A percentile compares a stretch with the other conserved stretches of the same genome.
Conservation (phyloP, 2,329 filamentous ascomycete genomes). For the Coleophoma crateriformis region DNA sequence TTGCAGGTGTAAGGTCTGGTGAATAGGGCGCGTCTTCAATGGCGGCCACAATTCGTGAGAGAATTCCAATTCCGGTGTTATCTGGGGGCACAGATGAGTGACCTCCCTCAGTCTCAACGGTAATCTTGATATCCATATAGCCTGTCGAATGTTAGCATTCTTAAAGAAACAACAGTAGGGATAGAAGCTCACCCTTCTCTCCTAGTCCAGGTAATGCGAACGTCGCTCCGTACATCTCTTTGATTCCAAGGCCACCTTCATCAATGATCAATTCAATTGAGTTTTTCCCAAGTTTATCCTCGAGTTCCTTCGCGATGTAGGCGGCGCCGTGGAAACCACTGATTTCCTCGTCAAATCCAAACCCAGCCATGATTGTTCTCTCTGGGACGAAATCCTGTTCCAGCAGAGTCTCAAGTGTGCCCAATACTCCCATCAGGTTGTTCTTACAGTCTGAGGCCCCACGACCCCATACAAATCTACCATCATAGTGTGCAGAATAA, state of each 20-base stretch:
- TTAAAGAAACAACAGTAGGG: too few relatives aligned
- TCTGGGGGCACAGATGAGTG: slow-evolving; percentile 55
- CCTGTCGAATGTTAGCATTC: slow-evolving; percentile 3
- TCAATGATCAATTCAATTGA: slow-evolving; percentile 57
- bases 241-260: slow-evolving; percentile 51
- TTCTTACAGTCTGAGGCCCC: slow-evolving; percentile 51
- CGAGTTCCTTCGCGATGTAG: slow-evolving; percentile 42
- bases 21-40: slow-evolving; percentile 55
- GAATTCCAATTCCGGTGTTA: slow-evolving; percentile 66
- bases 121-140: slow-evolving; percentile 44
- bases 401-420: slow-evolving; percentile 48
- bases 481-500: slow-evolving; percentile 46
- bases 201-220: slow-evolving; percentile 50
- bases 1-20: slow-evolving; percentile 32
- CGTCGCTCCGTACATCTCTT: slow-evolving; percentile 22
- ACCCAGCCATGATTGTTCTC: slow-evolving; percentile 52
- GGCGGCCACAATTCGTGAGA: slow-evolving; percentile 58
- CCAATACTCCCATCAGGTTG: slow-evolving; percentile 44
- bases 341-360: slow-evolving; percentile 63
- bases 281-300: slow-evolving; percentile 48
- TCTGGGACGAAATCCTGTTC: slow-evolving; percentile 43
- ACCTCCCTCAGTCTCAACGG: slow-evolving; percentile 51
- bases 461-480: slow-evolving; percentile 48
- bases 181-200: slow-evolving; percentile 45
- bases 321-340: slow-evolving; percentile 52